Percentiles rank a stretch among this genome's conserved stretches.
Evolutionary conservation across 805 yeast species (phyloP).

Genomic region (Saccharomycopsis capsularis): DNA sequence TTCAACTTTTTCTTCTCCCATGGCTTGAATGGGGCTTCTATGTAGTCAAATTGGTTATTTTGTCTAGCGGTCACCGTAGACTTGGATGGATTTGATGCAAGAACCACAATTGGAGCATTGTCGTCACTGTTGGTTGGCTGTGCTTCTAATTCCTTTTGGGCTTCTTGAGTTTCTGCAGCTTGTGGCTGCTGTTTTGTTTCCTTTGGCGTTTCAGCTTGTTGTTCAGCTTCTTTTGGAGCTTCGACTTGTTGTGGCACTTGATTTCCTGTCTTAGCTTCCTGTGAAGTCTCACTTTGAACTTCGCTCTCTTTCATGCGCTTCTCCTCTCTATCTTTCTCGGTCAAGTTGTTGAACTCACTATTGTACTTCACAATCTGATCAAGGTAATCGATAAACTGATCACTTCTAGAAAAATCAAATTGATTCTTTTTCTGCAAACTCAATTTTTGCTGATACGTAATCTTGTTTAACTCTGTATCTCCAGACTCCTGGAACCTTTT

Average conservation of each 20-base stretch:
- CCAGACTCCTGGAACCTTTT: constrained; percentile 38
- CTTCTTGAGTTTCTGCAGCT: constrained; percentile 15
- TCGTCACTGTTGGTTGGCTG: neutral
- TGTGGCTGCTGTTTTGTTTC: constrained; percentile 25
- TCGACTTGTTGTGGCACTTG: constrained; percentile 26
- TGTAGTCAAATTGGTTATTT: constrained; percentile 42
- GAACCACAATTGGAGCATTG: constrained; percentile 1
- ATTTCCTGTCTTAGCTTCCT: constrained; percentile 23
- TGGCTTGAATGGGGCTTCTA: constrained; percentile 70
- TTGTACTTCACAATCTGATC: constrained; percentile 49
- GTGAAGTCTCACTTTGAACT: constrained; percentile 21
- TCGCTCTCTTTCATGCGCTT: constrained; percentile 30
- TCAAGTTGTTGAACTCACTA: constrained; percentile 28
- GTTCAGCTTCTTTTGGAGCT: constrained; percentile 11
- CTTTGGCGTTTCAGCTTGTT: constrained; percentile 21
- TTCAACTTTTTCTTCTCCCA: constrained; percentile 76
- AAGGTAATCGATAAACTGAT: constrained; percentile 51
- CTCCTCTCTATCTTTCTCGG: constrained; percentile 24
- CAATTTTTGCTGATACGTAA: constrained; percentile 2
- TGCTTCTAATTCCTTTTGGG: constrained; percentile 26
- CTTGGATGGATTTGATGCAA: neutral
- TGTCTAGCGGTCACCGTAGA: constrained; percentile 22
- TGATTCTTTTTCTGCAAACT: constrained; percentile 40
- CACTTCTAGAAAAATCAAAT: constrained; percentile 52
- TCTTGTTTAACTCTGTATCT: neutral